Conservation (phyloP, 805 yeast genomes). For the Kodamaea laetipori region DNA sequence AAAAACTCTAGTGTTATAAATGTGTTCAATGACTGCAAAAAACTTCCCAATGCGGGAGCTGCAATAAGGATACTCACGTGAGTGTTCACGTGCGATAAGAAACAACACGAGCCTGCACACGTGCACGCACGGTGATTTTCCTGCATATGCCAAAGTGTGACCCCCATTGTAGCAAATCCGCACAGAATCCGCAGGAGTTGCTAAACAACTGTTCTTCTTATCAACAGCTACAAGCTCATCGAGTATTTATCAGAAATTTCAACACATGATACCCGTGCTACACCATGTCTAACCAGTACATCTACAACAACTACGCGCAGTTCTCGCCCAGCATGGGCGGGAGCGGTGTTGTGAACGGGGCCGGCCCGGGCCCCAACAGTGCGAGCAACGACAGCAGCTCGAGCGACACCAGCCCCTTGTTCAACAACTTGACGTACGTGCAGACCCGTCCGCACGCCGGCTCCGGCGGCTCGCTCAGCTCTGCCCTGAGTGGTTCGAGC, state of each 20-base stretch:
- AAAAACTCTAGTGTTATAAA: too few species aligned
- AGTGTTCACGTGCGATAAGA: not conserved
- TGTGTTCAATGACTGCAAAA: conserved; percentile 8
- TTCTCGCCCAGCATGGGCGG: conserved; percentile 31
- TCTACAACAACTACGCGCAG: conserved; percentile 35
- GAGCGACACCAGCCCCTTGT: conserved; percentile 30
- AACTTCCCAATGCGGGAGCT: conserved; percentile 5
- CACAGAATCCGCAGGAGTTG: conserved; percentile 1
- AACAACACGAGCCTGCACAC: too few species aligned
- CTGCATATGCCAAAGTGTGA: not conserved
- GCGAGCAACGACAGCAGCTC: conserved; percentile 6
- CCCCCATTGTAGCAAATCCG: conserved; percentile 4
- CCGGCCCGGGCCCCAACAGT: not conserved
- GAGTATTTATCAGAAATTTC: conserved; percentile 3
- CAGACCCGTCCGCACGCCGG: conserved; percentile 19
- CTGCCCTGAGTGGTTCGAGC: conserved; percentile 6
- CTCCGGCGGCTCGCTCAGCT: conserved; percentile 9
- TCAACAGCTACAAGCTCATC: conserved; percentile 4
- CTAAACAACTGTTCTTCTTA: conserved; percentile 7
- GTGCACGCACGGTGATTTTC: too few species aligned
- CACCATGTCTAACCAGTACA: conserved; percentile 39
- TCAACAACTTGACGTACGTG: conserved; percentile 28
- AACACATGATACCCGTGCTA: conserved; percentile 12
- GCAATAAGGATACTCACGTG: conserved; percentile 5
- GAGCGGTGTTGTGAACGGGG: conserved; percentile 6